phyloP scores from a whole-genome alignment of 495 filamentous ascomycete genomes.

The Talaromyces stipitatus region DNA sequence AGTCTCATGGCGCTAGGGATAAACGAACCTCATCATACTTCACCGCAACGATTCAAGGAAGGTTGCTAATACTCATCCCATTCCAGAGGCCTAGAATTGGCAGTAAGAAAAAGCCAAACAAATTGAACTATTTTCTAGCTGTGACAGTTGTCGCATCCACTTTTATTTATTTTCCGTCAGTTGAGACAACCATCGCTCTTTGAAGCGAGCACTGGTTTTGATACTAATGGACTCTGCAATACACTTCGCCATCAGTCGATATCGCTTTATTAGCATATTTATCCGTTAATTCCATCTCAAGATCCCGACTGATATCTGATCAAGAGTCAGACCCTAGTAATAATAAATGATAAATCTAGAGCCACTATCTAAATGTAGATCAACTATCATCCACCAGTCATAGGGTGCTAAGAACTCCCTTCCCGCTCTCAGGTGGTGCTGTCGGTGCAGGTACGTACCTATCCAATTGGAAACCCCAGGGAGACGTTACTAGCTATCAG shows the following conservation, averaged over 20 bases:
- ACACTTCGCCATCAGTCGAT: conserved; percentile 28
- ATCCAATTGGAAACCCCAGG: conserved; percentile 7
- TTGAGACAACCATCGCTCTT: conserved; percentile 16
- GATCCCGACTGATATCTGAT: conserved; percentile 15
- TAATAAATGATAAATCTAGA: not conserved
- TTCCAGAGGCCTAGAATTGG: conserved; percentile 18
- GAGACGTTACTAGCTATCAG: too few relatives aligned
- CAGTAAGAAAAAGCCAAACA: conserved; percentile 14
- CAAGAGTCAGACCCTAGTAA: not conserved
- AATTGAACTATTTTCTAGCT: conserved; percentile 3
- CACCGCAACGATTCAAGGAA: conserved; percentile 13
- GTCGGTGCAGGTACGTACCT: conserved; percentile 26
- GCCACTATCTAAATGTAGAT: conserved; percentile 28
- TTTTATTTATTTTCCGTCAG: conserved; percentile 15
- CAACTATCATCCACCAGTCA: conserved; percentile 28
- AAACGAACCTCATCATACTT: conserved; percentile 12
- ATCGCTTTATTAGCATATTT: conserved; percentile 28
- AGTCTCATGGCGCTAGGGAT: not conserved
- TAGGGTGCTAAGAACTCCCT: conserved; percentile 13
- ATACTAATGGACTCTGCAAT: conserved; percentile 30
- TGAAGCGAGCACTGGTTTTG: conserved; percentile 16
- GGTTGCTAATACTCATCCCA: conserved; percentile 15
- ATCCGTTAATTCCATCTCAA: conserved; percentile 17
- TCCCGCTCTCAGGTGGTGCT: conserved; percentile 24
- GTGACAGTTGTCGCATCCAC: conserved; percentile 12